Percentiles rank a stretch among this genome's conserved stretches.
These are phyloP conservation scores for Termitomyces sp. DNA, from an alignment of 768 basidiomycete genomes.

Conservation along the genomic window DNA sequence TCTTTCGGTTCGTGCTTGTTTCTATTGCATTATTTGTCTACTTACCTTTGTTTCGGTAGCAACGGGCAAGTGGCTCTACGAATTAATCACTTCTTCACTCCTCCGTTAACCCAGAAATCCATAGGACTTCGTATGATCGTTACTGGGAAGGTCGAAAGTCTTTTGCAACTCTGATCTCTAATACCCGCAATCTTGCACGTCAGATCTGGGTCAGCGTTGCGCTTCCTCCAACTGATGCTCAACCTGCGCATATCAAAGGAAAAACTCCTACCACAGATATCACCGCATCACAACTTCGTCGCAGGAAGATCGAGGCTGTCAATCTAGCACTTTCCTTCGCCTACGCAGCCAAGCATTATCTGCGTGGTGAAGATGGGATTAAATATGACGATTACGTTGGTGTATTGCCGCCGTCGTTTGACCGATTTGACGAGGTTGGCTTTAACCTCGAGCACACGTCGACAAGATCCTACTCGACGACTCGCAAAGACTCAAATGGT, in stretches of 20 bases:
- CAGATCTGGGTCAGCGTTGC: conserved; percentile 77
- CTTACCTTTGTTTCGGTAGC: conserved; percentile 30
- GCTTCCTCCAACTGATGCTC: conserved; percentile 54
- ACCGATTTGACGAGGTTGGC: conserved; percentile 41
- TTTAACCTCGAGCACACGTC: conserved; percentile 31
- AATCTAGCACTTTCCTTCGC: conserved; percentile 69
- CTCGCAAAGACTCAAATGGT: conserved; percentile 24
- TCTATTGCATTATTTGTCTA: background rate
- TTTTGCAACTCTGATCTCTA: conserved; percentile 68
- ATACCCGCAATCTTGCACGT: conserved; percentile 74
- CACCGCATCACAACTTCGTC: conserved; percentile 50
- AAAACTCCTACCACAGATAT: conserved; percentile 46
- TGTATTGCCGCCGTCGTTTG: conserved; percentile 62
- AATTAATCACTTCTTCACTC: background rate
- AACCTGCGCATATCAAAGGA: conserved; percentile 40
- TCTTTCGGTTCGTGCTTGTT: conserved; percentile 61
- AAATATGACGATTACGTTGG: conserved; percentile 64
- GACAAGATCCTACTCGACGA: conserved; percentile 40
- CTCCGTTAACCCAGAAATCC: background rate
- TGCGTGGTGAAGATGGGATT: conserved; percentile 79
- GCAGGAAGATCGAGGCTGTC: conserved; percentile 67
- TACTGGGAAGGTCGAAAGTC: conserved; percentile 89
- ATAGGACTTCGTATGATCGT: conserved; percentile 80
- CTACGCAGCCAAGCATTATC: conserved; percentile 76
- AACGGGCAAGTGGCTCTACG: conserved; percentile 49